Evolutionary conservation across 2,329 filamentous ascomycete genomes (phyloP), one percentile per base, ranked within the genome.

Genomic region (Alternaria ethzedia): DNA sequence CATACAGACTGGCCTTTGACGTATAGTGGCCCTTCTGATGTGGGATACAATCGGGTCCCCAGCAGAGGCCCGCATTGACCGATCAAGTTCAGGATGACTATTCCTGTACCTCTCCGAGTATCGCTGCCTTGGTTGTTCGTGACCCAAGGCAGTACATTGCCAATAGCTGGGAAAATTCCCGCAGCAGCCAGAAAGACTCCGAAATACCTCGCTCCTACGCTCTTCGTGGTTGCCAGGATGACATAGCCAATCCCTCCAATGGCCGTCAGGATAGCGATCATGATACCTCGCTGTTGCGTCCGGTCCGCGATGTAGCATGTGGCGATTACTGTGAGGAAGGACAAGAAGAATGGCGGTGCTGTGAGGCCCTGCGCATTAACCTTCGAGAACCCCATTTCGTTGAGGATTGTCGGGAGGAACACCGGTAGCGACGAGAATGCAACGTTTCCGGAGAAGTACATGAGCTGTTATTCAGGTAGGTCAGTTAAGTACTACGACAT

Each of bases 311-410:
- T 75, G 75, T 84, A 90, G 6, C 89, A 88, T 2, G 86, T 87
- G 10, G 73, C 70, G 63, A 93, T 84, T 47, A 88, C 90, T 21
- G 88, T 79, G 12, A 91, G 69, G 74, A 90, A 92, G 2, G 89
- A 85, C 15, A 91, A 78, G 69, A 93, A 87, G 76, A 90, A 92
- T 0, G 90, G 90, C 1, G 90, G 90, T 0, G 90, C 90, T 1
- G 89, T 90, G 12, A 94, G 84, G 1, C 90, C 91, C 78, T 94
- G 91, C 0, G 91, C 89, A 61, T 88, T 83, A 64, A 92, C 85
- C 13, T 85, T 81, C 0, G 85, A 86, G 78, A 90, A 93, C 10
- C 91, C 90, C 88, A 93, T 91, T 58, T 82, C 78, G 6, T 76
- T 74, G 63, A 83, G 74, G 57, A 82, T 82, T 1, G 81, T 83